These are phyloP conservation scores for Penicillium psychrosexuale DNA, from an alignment of 2,329 filamentous ascomycete genomes.

Conservation along the genomic window DNA sequence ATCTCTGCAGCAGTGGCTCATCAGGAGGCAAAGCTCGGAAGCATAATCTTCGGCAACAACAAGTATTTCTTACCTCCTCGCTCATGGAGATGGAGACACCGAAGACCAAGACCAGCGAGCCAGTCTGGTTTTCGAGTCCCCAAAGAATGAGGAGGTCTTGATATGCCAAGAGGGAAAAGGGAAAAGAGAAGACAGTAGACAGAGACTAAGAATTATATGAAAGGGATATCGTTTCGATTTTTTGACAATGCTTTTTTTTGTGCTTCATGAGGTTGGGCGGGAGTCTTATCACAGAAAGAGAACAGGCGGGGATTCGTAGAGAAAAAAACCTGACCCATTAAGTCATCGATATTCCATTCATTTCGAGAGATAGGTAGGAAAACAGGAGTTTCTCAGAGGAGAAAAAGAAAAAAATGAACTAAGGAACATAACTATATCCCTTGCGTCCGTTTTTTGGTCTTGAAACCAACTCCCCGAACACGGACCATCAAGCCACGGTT, in stretches of 20 bases:
- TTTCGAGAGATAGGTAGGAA: conserved; percentile 30
- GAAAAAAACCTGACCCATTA: conserved; percentile 23
- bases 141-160: conserved; percentile 45
- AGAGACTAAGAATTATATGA: not conserved
- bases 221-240: conserved; percentile 13
- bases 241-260: conserved; percentile 14
- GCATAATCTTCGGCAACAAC: conserved; percentile 37
- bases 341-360: conserved; percentile 30
- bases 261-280: conserved; percentile 11
- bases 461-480: conserved; percentile 25
- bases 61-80: conserved; percentile 44
- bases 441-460: conserved; percentile 17
- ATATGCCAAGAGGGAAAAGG: conserved; percentile 35
- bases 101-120: conserved; percentile 23
- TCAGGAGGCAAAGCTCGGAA: conserved; percentile 51
- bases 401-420: conserved; percentile 20
- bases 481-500: conserved; percentile 27
- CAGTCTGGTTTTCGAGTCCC: conserved; percentile 25
- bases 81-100: conserved; percentile 31
- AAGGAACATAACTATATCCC: conserved; percentile 20
- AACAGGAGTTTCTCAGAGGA: conserved; percentile 22
- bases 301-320: conserved; percentile 15
- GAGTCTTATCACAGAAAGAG: conserved; percentile 19
- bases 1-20: conserved; percentile 61
- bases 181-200: not conserved